Conservation (phyloP, 441 rosid genomes). For the Biscutella laevigata region DNA sequence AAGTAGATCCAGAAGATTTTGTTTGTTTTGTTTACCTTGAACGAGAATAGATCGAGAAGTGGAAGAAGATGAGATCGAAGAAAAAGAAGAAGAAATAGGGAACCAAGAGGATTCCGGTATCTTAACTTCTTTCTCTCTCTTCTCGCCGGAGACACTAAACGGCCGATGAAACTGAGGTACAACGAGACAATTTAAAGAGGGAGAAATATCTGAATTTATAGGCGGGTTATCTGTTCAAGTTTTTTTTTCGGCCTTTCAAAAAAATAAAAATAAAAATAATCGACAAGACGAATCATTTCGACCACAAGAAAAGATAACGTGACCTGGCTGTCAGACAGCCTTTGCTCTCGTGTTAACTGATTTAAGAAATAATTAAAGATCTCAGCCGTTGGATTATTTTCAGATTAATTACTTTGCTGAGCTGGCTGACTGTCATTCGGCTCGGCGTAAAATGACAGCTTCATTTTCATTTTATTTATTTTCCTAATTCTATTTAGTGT, state of each 20-base stretch:
- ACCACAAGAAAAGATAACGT: conserved; percentile 52
- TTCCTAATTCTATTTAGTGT: no score
- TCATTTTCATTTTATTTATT: neutral
- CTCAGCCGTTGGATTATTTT: conserved; percentile 25
- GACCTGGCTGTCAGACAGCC: conserved; percentile 66
- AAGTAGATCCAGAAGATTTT: conserved; percentile 18
- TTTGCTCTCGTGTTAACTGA: conserved; percentile 13
- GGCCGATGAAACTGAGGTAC: conserved; percentile 17
- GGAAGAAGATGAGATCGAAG: conserved; percentile 17
- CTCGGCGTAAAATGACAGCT: conserved; percentile 27
- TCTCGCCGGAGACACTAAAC: conserved; percentile 24
- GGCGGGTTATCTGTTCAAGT: conserved; percentile 9
- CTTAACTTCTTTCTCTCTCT: conserved; percentile 18
- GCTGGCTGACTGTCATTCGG: conserved; percentile 20
- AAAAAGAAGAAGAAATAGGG: neutral
- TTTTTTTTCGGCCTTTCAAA: conserved; percentile 29
- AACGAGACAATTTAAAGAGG: conserved; percentile 24
- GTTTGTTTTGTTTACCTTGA: conserved; percentile 6
- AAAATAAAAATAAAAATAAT: conserved; percentile 22
- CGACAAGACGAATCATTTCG: conserved; percentile 47
- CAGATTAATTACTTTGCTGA: conserved; percentile 10
- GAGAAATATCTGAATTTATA: conserved; percentile 21
- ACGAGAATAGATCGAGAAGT: conserved; percentile 1
- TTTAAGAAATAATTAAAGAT: conserved; percentile 5
- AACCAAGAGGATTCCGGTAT: no score